Evolutionary conservation across 1,284 basidiomycete genomes (phyloP), one percentile per base, ranked within the genome.

Genomic region (Salmacisia buchloeana): DNA sequence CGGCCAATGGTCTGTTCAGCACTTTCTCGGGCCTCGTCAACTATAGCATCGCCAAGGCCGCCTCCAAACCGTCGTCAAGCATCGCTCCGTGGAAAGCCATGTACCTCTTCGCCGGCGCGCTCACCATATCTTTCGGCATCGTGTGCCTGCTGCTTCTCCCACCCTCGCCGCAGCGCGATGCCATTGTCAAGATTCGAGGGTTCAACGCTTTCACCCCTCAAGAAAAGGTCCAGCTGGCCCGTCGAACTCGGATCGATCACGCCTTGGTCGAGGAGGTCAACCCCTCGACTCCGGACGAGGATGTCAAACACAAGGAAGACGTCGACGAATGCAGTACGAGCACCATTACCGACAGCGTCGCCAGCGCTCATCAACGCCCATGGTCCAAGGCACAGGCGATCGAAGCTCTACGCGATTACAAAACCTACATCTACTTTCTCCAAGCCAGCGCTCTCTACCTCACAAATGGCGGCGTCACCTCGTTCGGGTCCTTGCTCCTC

Each of bases 11-110:
- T 1, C 76, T 83, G 35, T 81, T 81, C 57, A 73, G 70, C 33
- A 78, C 80, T 74, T 81, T 84, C 62, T 67, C 77, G 1, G 82
- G 83, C 9, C 70, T 83, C 21, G 77, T 84, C 70, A 84, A 84
- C 76, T 83, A 82, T 63, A 83, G 82, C 0, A 73, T 84, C 2
- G 83, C 78, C 15, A 73, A 68, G 36, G 77, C 82, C 0, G 79
- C 80, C 10, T 76, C 75, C 9, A 57, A 35, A 7, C 34, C 58
- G 0, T 71, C 72, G 5, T 75, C 80, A 0, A 63, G 78, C 7
- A 67, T 81, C 12, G 75, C 80, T 21, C 78, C 82, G 0, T 84
- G 83, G 83, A 83, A 84, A 72, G 81, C 81, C 66, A 81, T 84
- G 80, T 83, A 82, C 74, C 78, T 83, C 62, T 83, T 83, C 58